Base-by-base conservation (phyloP, 768 basidiomycete species). In the Galerina sulciceps region DNA sequence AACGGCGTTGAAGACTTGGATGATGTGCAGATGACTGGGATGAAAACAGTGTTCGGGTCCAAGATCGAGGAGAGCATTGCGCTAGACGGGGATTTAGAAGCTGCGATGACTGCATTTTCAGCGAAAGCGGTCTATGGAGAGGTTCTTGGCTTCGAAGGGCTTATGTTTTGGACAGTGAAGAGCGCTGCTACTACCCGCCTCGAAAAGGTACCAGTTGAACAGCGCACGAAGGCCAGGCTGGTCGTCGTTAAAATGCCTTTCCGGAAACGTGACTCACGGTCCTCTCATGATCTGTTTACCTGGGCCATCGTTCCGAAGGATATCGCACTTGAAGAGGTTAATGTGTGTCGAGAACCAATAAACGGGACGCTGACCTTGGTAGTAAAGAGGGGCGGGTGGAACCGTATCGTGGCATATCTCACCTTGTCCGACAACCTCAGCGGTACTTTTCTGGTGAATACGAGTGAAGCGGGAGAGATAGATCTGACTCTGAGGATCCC, bases 381-480 rank as follows among this genome's bases (percentile, higher is more conserved):
- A 17, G 34, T 58, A 13, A 15, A 58, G n/a, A 37, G 6, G 50
- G 36, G 2, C 15, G 50, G 35, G 15, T 2, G 3, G 4, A 9
- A 26, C 8, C 49, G 17, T 13, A 35, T 44, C 13, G 37, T 43
- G 3, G 26, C 50, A 2, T 58, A 52, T 22, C 18, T 58, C 34
- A 37, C 37, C 4, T 22, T 58, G 31, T 58, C 57, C 3, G 57
- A 58, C 43, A 42, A 58, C 10, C 37, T 46, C 15, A 58, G 57
- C 17, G 57, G 57, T 3, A 52, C 50, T 10, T 58, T 45, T 18
- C 42, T 53, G 4, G 44, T 58, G 15, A 34, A 20, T 10, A 10
- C 42, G 9, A 10, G 45, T 46, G 26, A 22, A 5, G 35, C 14
- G 0, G 57, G 57, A 3, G 8, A 23, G 35, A 44, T 58, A 5